These are phyloP conservation scores for Avena eriantha DNA, from an alignment of 176 grass and related monocot species.

Conservation along the genomic window DNA sequence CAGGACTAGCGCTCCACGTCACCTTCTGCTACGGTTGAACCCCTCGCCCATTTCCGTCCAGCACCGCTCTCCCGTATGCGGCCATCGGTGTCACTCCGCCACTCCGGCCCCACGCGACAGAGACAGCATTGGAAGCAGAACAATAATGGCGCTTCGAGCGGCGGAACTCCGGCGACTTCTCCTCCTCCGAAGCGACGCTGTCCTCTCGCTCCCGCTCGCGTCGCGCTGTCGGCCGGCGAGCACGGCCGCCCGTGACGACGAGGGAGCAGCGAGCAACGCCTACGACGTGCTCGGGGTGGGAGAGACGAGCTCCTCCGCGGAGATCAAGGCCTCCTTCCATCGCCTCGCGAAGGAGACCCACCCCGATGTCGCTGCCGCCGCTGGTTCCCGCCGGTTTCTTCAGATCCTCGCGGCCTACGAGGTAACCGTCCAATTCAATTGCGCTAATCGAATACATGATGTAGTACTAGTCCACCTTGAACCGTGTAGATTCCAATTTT, in stretches of 20 bases:
- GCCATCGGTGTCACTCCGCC: conserved; percentile 32
- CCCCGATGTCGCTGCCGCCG: conserved; percentile 66
- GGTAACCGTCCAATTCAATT: conserved; percentile 44
- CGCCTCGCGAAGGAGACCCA: conserved; percentile 94
- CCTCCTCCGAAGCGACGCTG: conserved; percentile 38
- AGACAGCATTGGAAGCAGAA: neutral
- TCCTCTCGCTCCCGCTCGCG: conserved; percentile 20
- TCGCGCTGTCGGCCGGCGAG: conserved; percentile 34
- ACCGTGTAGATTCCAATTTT: neutral
- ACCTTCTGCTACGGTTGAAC: neutral
- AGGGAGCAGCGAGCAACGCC: conserved; percentile 68
- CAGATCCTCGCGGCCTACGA: conserved; percentile 92
- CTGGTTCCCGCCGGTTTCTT: conserved; percentile 66
- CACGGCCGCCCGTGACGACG: conserved; percentile 36
- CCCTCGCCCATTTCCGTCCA: neutral
- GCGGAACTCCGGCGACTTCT: conserved; percentile 52
- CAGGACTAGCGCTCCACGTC: neutral
- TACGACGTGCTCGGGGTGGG: conserved; percentile 87
- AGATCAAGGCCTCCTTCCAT: conserved; percentile 91
- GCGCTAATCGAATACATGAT: neutral
- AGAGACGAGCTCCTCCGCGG: conserved; percentile 70
- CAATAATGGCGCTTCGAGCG: conserved; percentile 58
- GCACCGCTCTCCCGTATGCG: neutral
- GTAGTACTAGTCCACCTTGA: neutral
- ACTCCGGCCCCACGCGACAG: conserved; percentile 15